Evolutionary conservation across 805 yeast species (phyloP).

Genomic region (Pichia gijzeniarum): DNA sequence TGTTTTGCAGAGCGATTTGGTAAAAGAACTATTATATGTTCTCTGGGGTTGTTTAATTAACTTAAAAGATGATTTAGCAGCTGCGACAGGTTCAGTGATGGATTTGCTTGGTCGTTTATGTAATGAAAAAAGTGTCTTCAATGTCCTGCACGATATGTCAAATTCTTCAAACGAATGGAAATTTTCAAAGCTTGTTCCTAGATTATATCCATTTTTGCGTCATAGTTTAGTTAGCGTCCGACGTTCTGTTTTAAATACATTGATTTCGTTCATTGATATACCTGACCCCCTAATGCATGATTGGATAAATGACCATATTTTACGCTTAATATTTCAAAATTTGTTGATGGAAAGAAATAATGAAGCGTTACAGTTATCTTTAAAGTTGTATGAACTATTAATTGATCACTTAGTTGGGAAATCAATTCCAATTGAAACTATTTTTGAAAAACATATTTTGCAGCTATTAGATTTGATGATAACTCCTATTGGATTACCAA

Average conservation of each 20-base stretch:
- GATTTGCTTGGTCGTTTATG: constrained; percentile 85
- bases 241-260: constrained; percentile 75
- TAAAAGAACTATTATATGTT: constrained; percentile 49
- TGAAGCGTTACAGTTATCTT: constrained; percentile 60
- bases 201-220: constrained; percentile 84
- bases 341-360: constrained; percentile 81
- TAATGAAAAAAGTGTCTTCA: constrained; percentile 70
- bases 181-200: constrained; percentile 76
- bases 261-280: constrained; percentile 62
- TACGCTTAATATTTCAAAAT: constrained; percentile 80
- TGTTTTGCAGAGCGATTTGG: constrained; percentile 45
- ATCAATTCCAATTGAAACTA: constrained; percentile 40
- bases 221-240: constrained; percentile 92
- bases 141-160: constrained; percentile 61
- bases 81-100: constrained; percentile 95
- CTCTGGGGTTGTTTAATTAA: constrained; percentile 89
- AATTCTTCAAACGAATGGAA: constrained; percentile 28
- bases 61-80: constrained; percentile 85
- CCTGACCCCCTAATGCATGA: constrained; percentile 40
- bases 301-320: constrained; percentile 74
- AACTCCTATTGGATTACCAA: constrained; percentile 93
- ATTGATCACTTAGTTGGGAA: constrained; percentile 38
- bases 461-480: constrained; percentile 63
- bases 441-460: constrained; percentile 49
- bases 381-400: constrained; percentile 51